Percentiles rank a stretch among this genome's conserved stretches.
Conservation (phyloP, 177 flowering plant genomes). For the Vitis hybrid region DNA sequence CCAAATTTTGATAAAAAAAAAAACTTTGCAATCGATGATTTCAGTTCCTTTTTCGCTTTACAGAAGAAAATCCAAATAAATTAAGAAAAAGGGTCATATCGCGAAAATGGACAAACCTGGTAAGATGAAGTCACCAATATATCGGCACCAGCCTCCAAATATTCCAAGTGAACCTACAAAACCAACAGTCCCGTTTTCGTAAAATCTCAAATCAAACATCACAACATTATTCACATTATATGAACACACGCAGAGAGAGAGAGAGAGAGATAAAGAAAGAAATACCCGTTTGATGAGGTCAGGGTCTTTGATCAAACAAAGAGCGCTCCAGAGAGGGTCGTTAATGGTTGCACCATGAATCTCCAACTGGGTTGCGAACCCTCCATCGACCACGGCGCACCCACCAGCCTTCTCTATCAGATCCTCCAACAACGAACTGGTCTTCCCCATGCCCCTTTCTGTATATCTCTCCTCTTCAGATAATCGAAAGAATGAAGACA, state of each 20-base stretch:
- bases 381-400: slow-evolving; percentile 88
- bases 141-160: slow-evolving; percentile 84
- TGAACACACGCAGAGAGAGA: background rate
- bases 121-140: slow-evolving; percentile 71
- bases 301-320: slow-evolving; percentile 68
- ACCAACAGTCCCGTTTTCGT: background rate
- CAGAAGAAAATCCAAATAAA: too few relatives aligned
- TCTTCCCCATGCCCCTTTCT: slow-evolving; percentile 25
- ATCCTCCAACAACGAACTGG: slow-evolving; percentile 45
- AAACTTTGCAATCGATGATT: background rate
- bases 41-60: background rate
- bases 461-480: slow-evolving; percentile 3
- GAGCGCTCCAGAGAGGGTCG: slow-evolving; percentile 91
- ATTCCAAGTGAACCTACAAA: slow-evolving; percentile 53
- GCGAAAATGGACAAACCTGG: slow-evolving; percentile 33
- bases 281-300: slow-evolving; percentile 62
- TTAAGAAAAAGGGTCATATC: too few relatives aligned
- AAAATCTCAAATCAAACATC: background rate
- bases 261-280: background rate
- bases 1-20: background rate
- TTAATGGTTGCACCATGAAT: slow-evolving; percentile 75
- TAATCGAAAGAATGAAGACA: background rate
- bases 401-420: slow-evolving; percentile 75
- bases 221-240: background rate
- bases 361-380: slow-evolving; percentile 88